A percentile compares a stretch with the other conserved stretches of the same genome.
Conservation (phyloP, 768 basidiomycete species). For the Tremella fuciformis region DNA sequence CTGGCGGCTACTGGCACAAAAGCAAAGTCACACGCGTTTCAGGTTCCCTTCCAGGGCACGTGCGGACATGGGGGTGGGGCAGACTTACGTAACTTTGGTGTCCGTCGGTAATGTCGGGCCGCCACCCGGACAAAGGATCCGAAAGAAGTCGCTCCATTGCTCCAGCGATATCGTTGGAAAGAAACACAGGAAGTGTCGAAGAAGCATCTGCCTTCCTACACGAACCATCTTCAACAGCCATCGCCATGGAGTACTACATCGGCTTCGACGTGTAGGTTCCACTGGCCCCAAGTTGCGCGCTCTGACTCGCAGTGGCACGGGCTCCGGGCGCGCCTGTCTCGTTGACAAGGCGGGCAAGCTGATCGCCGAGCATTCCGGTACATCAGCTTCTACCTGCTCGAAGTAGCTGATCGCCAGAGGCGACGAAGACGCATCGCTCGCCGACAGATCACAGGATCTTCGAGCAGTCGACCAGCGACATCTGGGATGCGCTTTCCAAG, state of each 20-base stretch:
- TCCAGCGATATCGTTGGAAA: too few species aligned
- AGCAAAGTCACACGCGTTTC: too few species aligned
- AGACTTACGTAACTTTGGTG: too few species aligned
- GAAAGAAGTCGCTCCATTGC: too few species aligned
- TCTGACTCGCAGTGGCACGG: slow-evolving; percentile 67
- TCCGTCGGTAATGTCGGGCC: too few species aligned
- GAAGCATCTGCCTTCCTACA: too few species aligned
- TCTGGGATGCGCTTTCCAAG: slow-evolving; percentile 70
- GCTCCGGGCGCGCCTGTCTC: slow-evolving; percentile 83
- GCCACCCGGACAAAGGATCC: too few species aligned
- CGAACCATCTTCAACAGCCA: slow-evolving; percentile 2
- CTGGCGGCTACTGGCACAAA: too few species aligned
- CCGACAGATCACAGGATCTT: slow-evolving; percentile 83
- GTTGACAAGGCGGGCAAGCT: slow-evolving; percentile 67
- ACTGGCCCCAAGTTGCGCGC: background rate
- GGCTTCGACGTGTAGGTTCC: slow-evolving; percentile 56
- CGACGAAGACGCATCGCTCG: slow-evolving; percentile 83
- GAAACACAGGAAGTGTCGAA: too few species aligned
- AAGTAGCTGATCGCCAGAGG: slow-evolving; percentile 52
- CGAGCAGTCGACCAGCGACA: slow-evolving; percentile 88
- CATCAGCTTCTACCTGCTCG: slow-evolving; percentile 3
- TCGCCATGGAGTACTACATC: slow-evolving; percentile 52
- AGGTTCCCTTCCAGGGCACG: too few species aligned
- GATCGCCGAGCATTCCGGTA: slow-evolving; percentile 67
- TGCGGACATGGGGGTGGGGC: too few species aligned